phyloP scores from a whole-genome alignment of 2,329 filamentous ascomycete species.

The Arthrobotrys entomopaga region DNA sequence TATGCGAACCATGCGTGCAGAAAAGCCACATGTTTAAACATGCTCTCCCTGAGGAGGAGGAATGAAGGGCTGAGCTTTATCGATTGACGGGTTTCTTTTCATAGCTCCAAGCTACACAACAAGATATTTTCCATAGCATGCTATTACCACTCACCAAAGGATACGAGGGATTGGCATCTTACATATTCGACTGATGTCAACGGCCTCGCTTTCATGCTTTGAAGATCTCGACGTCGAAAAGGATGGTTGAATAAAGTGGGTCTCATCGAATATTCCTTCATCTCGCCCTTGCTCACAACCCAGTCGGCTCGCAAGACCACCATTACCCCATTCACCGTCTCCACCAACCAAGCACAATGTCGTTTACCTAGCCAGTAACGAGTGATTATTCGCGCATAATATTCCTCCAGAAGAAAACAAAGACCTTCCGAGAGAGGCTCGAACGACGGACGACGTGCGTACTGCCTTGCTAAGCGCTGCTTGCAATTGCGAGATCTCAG shows the following conservation, averaged over 20 bases:
- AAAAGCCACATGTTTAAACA: constrained; percentile 17
- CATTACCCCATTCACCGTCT: constrained; percentile 7
- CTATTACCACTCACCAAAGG: too few species aligned
- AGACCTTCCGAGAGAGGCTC: constrained; percentile 48
- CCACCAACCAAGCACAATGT: constrained; percentile 28
- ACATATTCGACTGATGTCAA: neutral
- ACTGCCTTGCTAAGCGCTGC: constrained; percentile 18
- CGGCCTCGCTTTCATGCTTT: constrained; percentile 30
- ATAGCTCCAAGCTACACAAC: constrained; percentile 13
- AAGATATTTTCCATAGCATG: too few species aligned
- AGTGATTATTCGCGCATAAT: constrained; percentile 54
- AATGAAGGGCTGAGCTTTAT: neutral
- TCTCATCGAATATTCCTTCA: constrained; percentile 15
- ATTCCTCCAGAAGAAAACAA: constrained; percentile 41
- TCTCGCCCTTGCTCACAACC: constrained; percentile 32
- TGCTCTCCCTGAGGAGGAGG: neutral
- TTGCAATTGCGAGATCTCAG: constrained; percentile 47
- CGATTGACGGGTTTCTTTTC: constrained; percentile 4
- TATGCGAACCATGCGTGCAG: constrained; percentile 51
- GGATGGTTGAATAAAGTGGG: constrained; percentile 48
- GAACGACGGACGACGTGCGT: constrained; percentile 35
- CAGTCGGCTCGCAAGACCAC: constrained; percentile 16
- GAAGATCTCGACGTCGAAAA: constrained; percentile 31
- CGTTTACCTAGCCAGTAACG: constrained; percentile 53
- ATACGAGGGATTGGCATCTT: too few species aligned